phyloP scores from a whole-genome alignment of 768 basidiomycete genomes.

The Tulasnella sp. region DNA sequence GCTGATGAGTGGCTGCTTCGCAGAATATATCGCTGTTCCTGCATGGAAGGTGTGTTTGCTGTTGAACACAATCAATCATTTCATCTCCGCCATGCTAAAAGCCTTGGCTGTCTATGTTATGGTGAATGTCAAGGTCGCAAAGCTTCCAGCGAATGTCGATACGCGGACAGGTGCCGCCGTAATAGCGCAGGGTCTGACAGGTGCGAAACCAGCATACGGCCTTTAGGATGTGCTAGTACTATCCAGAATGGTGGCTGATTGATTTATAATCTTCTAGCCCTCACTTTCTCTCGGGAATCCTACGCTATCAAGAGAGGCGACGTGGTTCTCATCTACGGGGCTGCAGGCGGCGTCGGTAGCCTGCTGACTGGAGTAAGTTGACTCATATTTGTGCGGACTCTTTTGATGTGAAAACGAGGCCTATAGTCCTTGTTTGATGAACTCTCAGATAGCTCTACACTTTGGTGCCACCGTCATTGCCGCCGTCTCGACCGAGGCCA shows the following conservation, averaged over 20 bases:
- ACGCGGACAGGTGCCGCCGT: conserved; percentile 55
- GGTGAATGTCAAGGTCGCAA: conserved; percentile 37
- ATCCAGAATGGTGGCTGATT: no score
- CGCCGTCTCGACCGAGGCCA: conserved; percentile 76
- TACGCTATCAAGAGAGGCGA: conserved; percentile 75
- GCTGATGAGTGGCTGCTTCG: conserved; percentile 34
- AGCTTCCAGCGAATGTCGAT: conserved; percentile 53
- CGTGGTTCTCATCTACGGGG: conserved; percentile 73
- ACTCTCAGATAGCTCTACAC: conserved; percentile 55
- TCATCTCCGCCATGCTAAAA: no score
- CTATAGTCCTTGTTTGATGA: no score
- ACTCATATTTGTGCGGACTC: no score
- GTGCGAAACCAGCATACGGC: no score
- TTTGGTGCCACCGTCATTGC: conserved; percentile 89
- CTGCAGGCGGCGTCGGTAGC: conserved; percentile 76
- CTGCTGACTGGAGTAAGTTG: conserved; percentile 29
- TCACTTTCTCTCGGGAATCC: conserved; percentile 71
- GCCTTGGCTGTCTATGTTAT: no score
- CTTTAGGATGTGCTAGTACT: no score
- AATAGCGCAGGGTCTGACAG: conserved; percentile 65
- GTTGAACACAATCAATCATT: no score
- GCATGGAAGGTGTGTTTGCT: conserved; percentile 28
- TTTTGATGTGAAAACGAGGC: no score
- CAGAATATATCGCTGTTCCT: conserved; percentile 59
- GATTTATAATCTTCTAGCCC: no score